Percentiles rank a stretch among this genome's conserved stretches.
Evolutionary conservation across 805 yeast species (phyloP).

Genomic region (Starmerella apicola): DNA sequence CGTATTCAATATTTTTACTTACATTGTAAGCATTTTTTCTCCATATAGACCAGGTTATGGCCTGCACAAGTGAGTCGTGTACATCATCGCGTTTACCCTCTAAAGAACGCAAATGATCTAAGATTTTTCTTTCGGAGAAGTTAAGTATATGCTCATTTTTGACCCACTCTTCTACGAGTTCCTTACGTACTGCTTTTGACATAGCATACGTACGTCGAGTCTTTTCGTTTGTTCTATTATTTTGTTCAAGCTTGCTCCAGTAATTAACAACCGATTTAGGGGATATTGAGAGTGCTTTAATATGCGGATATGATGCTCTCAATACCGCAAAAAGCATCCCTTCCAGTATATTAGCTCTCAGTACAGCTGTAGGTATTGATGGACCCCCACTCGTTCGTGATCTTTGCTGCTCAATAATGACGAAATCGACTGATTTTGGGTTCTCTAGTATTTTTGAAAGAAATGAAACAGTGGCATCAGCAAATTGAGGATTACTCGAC

Average conservation of each 20-base stretch:
- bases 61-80: conserved; percentile 55
- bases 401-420: conserved; percentile 47
- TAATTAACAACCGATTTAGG: conserved; percentile 21
- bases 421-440: conserved; percentile 27
- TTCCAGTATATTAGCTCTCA: conserved; percentile 44
- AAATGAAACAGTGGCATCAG: conserved; percentile 20
- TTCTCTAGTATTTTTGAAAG: conserved; percentile 4
- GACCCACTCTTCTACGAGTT: conserved; percentile 19
- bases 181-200: conserved; percentile 21
- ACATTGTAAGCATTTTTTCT: conserved; percentile 21
- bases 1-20: not conserved
- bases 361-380: conserved; percentile 38
- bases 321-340: conserved; percentile 33
- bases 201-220: conserved; percentile 14
- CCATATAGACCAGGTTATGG: conserved; percentile 40
- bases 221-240: not conserved
- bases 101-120: not conserved
- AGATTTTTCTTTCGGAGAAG: conserved; percentile 5
- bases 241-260: too few species aligned
- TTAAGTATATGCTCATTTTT: too few species aligned
- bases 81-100: conserved; percentile 48
- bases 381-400: conserved; percentile 38
- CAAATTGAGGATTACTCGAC: conserved; percentile 23
- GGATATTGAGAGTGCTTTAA: conserved; percentile 17
- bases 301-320: conserved; percentile 6